Conservation (phyloP, 202 grass and related monocot species). For the Setaria viridis region DNA sequence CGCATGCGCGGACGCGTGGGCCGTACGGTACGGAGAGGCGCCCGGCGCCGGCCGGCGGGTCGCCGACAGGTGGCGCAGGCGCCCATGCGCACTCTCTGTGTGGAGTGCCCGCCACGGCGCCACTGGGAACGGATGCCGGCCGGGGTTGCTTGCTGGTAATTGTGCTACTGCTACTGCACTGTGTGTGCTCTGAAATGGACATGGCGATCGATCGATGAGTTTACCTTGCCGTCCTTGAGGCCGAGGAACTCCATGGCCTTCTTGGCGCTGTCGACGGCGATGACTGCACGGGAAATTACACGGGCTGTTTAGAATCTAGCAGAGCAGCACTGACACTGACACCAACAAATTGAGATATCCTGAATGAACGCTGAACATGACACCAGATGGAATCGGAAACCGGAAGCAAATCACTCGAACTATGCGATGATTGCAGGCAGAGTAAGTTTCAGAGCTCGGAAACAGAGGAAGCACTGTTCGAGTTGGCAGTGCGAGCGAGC, state of each 20-base stretch:
- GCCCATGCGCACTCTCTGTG: neutral
- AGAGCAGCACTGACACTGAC: accelerated
- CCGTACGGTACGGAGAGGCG: slow-evolving; percentile 22
- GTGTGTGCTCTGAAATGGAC: neutral
- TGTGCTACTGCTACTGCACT: neutral
- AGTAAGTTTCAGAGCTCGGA: neutral
- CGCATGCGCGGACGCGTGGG: slow-evolving; percentile 17
- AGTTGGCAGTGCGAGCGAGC: neutral
- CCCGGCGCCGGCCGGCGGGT: neutral
- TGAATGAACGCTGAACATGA: neutral
- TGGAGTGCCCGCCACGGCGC: neutral
- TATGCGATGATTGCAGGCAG: neutral
- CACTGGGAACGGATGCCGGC: neutral
- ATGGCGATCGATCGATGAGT: neutral
- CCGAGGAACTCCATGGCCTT: slow-evolving; percentile 94
- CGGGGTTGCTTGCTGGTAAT: slow-evolving; percentile 25
- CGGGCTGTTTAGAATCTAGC: slow-evolving; percentile 22
- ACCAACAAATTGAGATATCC: neutral
- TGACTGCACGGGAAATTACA: slow-evolving; percentile 58
- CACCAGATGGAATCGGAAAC: neutral
- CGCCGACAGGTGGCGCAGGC: slow-evolving; percentile 33
- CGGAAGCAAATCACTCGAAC: neutral
- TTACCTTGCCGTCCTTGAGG: slow-evolving; percentile 69
- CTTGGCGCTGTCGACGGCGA: slow-evolving; percentile 88
- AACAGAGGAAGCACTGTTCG: neutral